Base-by-base conservation (phyloP, 768 basidiomycete species). In the Mycena leptocephala region DNA sequence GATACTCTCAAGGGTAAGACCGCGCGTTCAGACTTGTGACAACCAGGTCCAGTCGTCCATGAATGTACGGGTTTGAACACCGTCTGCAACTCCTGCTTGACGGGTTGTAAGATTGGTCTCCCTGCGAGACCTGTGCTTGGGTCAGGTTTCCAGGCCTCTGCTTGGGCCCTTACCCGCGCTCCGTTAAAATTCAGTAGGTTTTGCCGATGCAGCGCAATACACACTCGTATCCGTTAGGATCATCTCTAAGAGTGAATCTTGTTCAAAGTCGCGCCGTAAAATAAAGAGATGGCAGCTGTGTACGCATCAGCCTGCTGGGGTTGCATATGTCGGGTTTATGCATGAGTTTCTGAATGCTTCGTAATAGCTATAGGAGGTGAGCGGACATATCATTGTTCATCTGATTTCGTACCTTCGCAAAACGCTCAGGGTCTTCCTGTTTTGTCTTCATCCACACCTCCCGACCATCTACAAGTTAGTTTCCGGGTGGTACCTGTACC, bases 281-380 rank as follows among this genome's bases (percentile, higher is more conserved):
- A 22, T 26, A 26, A 6, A 11, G 14, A 16, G 59, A 26, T 75
- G 3, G 14, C 16, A 4, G 46, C 24, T 0, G n/a, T 43, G 41
- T 75, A 75, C 18, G 59, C 67, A 63, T 75, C 74, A 7, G 5
- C 1, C n/a, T 75, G 74, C 33, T 7, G 1, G 74, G 74, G 39
- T 70, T 6, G 0, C n/a, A 5, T 1, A 70, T 11, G 26, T 56
- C 30, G 13, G 46, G 74, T 28, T 69, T 51, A 20, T 75, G 61
- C 14, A 75, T 11, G 11, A 32, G 3, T 4, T 33, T 22, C 53
- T 68, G 35, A 24, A 74, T 43, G 26, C 30, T 55, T 11, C 26
- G 51, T 1, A 70, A 39, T 2, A 69, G 16, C 67, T 75, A 33
- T 43, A 37, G 2, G 35, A 24, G 32, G 8, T 53, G 65, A 61